Percentiles rank a stretch among this genome's conserved stretches.
Conservation (phyloP, 2,329 filamentous ascomycete genomes). For the Beauveria scarabaeidicola region DNA sequence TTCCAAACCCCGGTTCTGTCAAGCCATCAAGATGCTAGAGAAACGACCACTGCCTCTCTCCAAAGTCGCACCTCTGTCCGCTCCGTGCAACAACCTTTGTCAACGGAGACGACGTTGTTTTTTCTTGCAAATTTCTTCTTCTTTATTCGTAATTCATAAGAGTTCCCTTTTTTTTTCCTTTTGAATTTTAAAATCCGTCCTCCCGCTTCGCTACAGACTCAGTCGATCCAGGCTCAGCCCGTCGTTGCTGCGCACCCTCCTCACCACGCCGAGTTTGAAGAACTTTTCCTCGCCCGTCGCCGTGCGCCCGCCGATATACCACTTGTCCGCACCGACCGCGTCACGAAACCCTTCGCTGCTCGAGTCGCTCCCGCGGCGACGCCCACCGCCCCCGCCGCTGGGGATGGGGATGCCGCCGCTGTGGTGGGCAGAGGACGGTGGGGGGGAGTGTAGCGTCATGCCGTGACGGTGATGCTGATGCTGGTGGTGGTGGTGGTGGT, state of each 20-base stretch:
- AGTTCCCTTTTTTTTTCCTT: background rate
- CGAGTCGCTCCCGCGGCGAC: slow-evolving; percentile 63
- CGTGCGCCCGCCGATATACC: slow-evolving; percentile 73
- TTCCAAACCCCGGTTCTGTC: background rate
- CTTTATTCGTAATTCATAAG: background rate
- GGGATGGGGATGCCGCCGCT: slow-evolving; percentile 31
- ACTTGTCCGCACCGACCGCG: slow-evolving; percentile 63
- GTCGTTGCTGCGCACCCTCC: slow-evolving; percentile 64
- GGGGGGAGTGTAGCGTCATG: slow-evolving; percentile 21
- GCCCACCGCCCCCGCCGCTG: slow-evolving; percentile 22
- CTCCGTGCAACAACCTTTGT: too few relatives aligned
- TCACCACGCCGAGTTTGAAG: slow-evolving; percentile 71
- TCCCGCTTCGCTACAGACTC: slow-evolving; percentile 51
- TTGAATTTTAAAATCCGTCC: too few relatives aligned
- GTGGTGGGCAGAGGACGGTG: background rate
- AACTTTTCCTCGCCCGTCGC: slow-evolving; percentile 71
- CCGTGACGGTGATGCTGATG: slow-evolving; percentile 13
- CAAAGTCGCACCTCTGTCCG: too few relatives aligned
- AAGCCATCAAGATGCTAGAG: background rate
- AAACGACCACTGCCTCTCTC: background rate
- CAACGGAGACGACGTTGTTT: background rate
- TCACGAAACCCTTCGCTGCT: slow-evolving; percentile 69
- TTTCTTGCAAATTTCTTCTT: background rate
- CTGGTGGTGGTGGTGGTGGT: background rate
- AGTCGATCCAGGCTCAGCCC: slow-evolving; percentile 65